Conservation (phyloP, 768 basidiomycete species). For the Leccinum barrowsii region DNA sequence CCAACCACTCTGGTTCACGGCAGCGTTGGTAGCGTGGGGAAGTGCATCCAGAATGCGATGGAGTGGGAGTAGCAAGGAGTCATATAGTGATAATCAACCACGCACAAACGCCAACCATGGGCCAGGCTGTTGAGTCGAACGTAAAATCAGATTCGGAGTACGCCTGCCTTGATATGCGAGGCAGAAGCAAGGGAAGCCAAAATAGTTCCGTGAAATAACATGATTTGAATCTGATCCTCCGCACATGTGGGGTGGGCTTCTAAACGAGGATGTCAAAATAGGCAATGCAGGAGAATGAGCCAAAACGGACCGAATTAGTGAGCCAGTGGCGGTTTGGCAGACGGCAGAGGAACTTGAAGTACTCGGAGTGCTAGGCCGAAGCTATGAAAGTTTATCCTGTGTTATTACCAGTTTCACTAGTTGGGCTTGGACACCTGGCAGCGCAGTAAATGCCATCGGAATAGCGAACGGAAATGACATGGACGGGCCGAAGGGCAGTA, state of each 20-base stretch:
- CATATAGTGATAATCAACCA: constrained; percentile 16
- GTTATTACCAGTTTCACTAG: background rate
- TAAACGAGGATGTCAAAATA: constrained; percentile 15
- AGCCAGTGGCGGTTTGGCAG: constrained; percentile 7
- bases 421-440: background rate
- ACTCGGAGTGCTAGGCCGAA: background rate
- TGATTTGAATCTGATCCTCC: constrained; percentile 25
- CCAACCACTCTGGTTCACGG: background rate
- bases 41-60: constrained; percentile 1
- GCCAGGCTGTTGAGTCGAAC: constrained; percentile 6
- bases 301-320: constrained; percentile 1
- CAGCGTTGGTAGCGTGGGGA: background rate
- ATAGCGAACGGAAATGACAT: constrained; percentile 18
- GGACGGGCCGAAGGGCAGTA: background rate
- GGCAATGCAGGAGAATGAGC: constrained; percentile 11
- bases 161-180: constrained; percentile 26
- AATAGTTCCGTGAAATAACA: constrained; percentile 18
- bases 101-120: constrained; percentile 20
- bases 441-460: constrained; percentile 7
- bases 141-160: constrained; percentile 18
- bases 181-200: constrained; percentile 17
- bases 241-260: constrained; percentile 24
- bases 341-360: constrained; percentile 1
- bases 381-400: constrained; percentile 1
- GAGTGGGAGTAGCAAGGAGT: background rate